Base-by-base conservation (phyloP, 345 rosid species). In the Luvunga scandens region DNA sequence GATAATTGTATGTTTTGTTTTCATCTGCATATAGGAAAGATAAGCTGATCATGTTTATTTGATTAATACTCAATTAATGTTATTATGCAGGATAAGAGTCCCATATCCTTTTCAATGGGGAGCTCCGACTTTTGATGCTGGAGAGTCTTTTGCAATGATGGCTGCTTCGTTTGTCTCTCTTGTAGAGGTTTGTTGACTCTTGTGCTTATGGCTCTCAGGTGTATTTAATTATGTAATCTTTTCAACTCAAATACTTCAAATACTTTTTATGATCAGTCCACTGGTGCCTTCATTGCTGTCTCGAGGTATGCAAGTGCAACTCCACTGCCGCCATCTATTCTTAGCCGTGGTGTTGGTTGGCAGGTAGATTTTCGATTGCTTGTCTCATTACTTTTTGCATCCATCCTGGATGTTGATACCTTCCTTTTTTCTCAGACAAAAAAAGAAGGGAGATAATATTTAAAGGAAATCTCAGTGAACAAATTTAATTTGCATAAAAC, bases 61-160 rank as follows among this genome's bases (percentile, higher is more conserved):
- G 57, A 42, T 72, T 66, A 36, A 65, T 33, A 9, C 39, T 72
- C 66, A 16, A 10, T 80, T 55, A 33, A 77, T 66, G 56, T 69
- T 75, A 36, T 27, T 74, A 21, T 85, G 71, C 79, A 95, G 98
- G 99, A 95, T 95, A 84, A 86, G 98, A 85, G 90, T 93, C 53
- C 98, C 99, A 65, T 95, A 93, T 82, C 99, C 99, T 56, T 95
- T 95, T 81, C 99, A 95, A 84, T 95, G 98, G 99, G 99, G 99
- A 83, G 91, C 99, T 77, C 99, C 99, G 67, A 85, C 97, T 31
- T 95, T 95, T 77, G 90, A 95, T 83, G 99, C 99, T 0, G 99
- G 99, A 80, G 99, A 95, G 88, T 83, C 96, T 64, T 95, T 95
- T 67, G 98, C 97, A 62, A 95, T 95, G 99, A 95, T 95, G 99